Conservation (phyloP, 805 yeast species). For the Pichia deserticola region DNA sequence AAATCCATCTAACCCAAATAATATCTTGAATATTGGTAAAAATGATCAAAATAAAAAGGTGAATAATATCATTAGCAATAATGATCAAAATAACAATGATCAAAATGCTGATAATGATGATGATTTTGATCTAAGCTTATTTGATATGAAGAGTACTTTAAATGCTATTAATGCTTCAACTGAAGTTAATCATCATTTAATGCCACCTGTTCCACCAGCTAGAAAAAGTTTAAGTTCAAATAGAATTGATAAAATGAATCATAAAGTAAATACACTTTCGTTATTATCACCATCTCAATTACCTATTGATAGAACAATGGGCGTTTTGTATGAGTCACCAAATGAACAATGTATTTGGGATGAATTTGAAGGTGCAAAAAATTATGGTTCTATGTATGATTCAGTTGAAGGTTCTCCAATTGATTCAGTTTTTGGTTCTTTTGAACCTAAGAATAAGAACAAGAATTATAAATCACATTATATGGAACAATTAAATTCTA, state of each 20-base stretch:
- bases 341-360: conserved; percentile 17
- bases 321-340: conserved; percentile 24
- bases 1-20: not conserved
- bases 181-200: not conserved
- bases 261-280: not conserved
- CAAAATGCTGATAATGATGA: not conserved
- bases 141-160: conserved; percentile 12
- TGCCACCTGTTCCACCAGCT: conserved; percentile 17
- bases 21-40: too few relatives aligned
- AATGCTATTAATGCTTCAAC: conserved; percentile 4
- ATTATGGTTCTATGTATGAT: not conserved
- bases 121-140: conserved; percentile 8
- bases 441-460: not conserved
- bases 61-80: too few relatives aligned
- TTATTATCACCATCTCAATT: conserved; percentile 7
- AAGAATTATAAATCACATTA: not conserved
- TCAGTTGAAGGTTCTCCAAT: not conserved
- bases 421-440: not conserved
- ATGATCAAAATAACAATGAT: not conserved
- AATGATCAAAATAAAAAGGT: too few relatives aligned
- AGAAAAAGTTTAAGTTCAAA: conserved; percentile 5
- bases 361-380: conserved; percentile 4
- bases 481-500: not conserved
- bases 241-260: conserved; percentile 7
- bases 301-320: conserved; percentile 19